Base-by-base conservation (phyloP, 306 rosid species). In the Ceratonia siliqua region DNA sequence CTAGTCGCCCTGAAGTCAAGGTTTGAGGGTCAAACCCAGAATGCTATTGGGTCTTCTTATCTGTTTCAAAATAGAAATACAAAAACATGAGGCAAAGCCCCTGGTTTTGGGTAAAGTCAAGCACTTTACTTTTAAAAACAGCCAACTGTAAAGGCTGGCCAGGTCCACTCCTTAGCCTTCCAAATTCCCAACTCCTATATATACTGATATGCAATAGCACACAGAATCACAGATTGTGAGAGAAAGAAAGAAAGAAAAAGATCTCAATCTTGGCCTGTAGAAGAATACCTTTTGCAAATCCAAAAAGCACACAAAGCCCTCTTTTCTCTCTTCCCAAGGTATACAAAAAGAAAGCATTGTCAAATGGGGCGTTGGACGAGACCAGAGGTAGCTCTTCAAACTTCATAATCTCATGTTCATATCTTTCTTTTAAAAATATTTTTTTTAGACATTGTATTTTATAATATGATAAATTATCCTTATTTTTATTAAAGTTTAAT, bases 331-430 rank as follows among this genome's bases (percentile, higher is more conserved):
- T 27, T 15, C 52, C 27, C 42, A 45, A 30, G 42, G 18, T 6
- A 30, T 15, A 46, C 5, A 4, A 32, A 41, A 54, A 67, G 43
- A 71, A 64, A 36, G 39, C 63, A 17, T 59, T 30, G 61, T 79
- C 76, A 22, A 72, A 89, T 89, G 96, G 94, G 96, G 67, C 98
- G 96, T 72, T 91, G 98, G 98, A 75, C 91, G 65, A 91, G 74
- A 73, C 97, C 98, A 59, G 97, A 94, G 97, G 98, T 94, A 77
- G 36, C 73, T 9, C 57, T n/a, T 28, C 20, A 7, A 18, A 1
- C 3, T 5, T 54, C 53, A 25, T 49, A 48, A 30, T 3, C 43
- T 32, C 0, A 8, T 27, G 41, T 27, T 79, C 22, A 9, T 53
- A n/a, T 28, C 6, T 15, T 4, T 12, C 45, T 25, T 57, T 12